phyloP scores from a whole-genome alignment of 768 basidiomycete species.

The Lanmaoa pseudosensibilis region DNA sequence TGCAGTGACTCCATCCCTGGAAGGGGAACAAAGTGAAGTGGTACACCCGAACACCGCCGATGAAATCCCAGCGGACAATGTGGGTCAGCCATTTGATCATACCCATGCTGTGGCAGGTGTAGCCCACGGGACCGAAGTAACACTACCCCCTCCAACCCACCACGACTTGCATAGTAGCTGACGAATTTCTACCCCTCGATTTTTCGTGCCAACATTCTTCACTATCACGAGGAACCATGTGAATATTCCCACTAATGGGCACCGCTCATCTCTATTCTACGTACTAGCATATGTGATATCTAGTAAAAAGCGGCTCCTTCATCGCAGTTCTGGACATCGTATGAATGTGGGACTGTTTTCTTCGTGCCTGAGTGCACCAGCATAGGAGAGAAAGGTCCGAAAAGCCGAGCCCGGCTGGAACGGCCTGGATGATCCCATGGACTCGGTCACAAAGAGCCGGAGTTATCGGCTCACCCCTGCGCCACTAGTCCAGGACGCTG shows the following conservation, averaged over 20 bases:
- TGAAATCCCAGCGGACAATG: not conserved
- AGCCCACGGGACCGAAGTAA: not conserved
- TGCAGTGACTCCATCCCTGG: not conserved
- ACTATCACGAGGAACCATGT: not conserved
- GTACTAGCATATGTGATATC: not conserved
- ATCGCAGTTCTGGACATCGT: not conserved
- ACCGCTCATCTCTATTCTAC: too few relatives aligned
- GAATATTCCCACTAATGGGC: not conserved
- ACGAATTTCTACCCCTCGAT: not conserved
- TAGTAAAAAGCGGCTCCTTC: not conserved
- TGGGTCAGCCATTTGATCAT: not conserved
- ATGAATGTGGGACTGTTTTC: too few relatives aligned
- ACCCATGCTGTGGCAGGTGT: not conserved
- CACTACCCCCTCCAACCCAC: not conserved
- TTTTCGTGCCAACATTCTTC: not conserved
- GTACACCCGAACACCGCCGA: not conserved
- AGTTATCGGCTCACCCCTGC: not conserved
- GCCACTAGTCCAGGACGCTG: not conserved
- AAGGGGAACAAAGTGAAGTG: constrained; percentile 2
- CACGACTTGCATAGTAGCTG: constrained; percentile 3
- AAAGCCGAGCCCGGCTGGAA: not conserved
- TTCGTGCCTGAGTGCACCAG: not conserved
- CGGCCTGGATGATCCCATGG: not conserved
- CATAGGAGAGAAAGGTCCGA: not conserved
- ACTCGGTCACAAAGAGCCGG: not conserved